Conservation (phyloP, 345 rosid genomes). For the Hypericum perforatum region DNA sequence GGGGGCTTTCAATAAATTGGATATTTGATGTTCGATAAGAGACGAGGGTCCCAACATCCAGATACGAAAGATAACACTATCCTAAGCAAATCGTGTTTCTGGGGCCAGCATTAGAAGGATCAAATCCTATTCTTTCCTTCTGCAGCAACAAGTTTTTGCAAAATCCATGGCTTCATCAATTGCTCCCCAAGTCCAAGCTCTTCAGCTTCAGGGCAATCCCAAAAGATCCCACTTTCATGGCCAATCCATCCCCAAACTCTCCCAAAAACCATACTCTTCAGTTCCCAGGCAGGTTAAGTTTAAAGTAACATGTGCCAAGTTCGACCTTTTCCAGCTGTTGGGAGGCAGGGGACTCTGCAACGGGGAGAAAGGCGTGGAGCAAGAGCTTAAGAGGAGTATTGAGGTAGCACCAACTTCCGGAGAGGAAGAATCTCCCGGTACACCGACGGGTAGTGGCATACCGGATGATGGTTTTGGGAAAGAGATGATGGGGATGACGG, state of each 20-base stretch:
- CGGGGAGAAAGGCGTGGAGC: slow-evolving; percentile 62
- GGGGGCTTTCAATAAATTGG: too few relatives aligned
- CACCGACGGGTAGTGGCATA: slow-evolving; percentile 9
- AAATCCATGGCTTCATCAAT: slow-evolving; percentile 39
- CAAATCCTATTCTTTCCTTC: not conserved
- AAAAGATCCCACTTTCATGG: slow-evolving; percentile 37
- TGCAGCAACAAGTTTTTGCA: not conserved
- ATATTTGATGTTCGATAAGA: too few relatives aligned
- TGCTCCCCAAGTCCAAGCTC: slow-evolving; percentile 27
- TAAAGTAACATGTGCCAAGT: slow-evolving; percentile 34
- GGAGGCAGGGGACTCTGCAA: slow-evolving; percentile 89
- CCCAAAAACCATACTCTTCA: slow-evolving; percentile 24
- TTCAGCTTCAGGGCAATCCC: slow-evolving; percentile 19
- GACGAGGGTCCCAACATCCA: too few relatives aligned
- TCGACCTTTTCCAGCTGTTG: slow-evolving; percentile 48
- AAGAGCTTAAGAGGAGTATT: slow-evolving; percentile 38
- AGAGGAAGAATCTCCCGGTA: not conserved
- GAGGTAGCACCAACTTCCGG: not conserved
- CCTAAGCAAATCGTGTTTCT: slow-evolving; percentile 9
- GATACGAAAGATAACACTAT: slow-evolving; percentile 7
- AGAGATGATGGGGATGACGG: slow-evolving; percentile 83
- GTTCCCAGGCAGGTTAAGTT: slow-evolving; percentile 18
- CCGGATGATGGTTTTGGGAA: slow-evolving; percentile 63
- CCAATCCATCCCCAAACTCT: slow-evolving; percentile 16
- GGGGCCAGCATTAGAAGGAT: slow-evolving; percentile 20